Evolutionary conservation across 352 stramenopile genomes (phyloP), one percentile per base, ranked within the genome.

Genomic region (Pythium insidiosum): DNA sequence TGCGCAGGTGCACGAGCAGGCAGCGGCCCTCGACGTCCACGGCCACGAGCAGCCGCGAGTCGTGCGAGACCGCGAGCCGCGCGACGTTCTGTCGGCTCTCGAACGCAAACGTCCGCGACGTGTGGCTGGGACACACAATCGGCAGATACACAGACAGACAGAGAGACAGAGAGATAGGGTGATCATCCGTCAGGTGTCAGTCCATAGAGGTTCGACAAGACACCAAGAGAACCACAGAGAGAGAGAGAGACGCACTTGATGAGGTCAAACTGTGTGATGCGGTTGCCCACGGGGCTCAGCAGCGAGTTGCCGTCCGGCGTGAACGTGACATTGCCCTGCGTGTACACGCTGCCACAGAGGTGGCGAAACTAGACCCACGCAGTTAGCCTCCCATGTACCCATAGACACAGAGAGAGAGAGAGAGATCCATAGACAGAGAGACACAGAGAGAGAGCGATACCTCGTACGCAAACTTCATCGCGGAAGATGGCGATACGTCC

Each of bases 191-290:
- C n/a, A n/a, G n/a, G n/a, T n/a, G n/a, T n/a, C n/a, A n/a, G n/a
- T n/a, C n/a, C n/a, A n/a, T n/a, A n/a, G n/a, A n/a, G n/a, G n/a
- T n/a, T n/a, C n/a, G n/a, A n/a, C n/a, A n/a, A n/a, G 18, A 13
- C 34, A n/a, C 6, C 34, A 39, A 34, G 6, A 34, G 16, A 36
- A 13, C 9, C 18, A 22, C 29, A 9, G 37, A 29, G 21, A 5
- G 18, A 20, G 11, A 28, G n/a, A 20, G 4, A 16, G 0, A 82
- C 76, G 63, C 44, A 95, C 84, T 94, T 88, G 68, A 92, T 80
- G 61, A 97, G 72, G 53, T 97, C 90, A 57, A 97, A 97, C 53
- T 95, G 78, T 20, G 86, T 95, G 59, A 97, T 94, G 53, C 91
- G 86, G 66, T 97, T 97, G 38, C 91, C 86, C 26, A 97, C 90